phyloP scores from a whole-genome alignment of 73 alveolate genomes.

The Stentor coeruleus region DNA sequence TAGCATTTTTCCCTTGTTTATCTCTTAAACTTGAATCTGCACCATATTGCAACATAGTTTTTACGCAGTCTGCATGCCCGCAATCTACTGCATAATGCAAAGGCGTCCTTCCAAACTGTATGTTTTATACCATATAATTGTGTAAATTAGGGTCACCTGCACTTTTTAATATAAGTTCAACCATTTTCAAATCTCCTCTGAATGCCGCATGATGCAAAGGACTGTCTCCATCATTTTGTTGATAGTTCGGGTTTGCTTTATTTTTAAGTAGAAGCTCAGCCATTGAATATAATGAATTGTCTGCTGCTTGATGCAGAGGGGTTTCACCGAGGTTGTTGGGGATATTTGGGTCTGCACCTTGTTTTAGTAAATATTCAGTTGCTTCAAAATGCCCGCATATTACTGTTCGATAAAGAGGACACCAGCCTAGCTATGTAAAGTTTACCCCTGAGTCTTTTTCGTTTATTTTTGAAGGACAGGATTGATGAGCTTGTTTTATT shows the following conservation, averaged over 20 bases:
- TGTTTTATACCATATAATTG: slow-evolving; percentile 29
- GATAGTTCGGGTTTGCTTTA: slow-evolving; percentile 53
- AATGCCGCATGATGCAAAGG: slow-evolving; percentile 85
- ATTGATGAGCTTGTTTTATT: neutral
- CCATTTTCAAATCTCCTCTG: slow-evolving; percentile 68
- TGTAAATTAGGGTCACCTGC: slow-evolving; percentile 61
- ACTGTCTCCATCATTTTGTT: slow-evolving; percentile 63
- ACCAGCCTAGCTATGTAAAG: slow-evolving; percentile 43
- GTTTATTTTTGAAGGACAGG: slow-evolving; percentile 5
- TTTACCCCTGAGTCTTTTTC: slow-evolving; percentile 27
- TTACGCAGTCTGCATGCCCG: slow-evolving; percentile 56
- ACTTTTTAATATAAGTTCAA: slow-evolving; percentile 50
- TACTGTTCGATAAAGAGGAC: slow-evolving; percentile 67
- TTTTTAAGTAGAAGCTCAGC: slow-evolving; percentile 47
- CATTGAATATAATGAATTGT: slow-evolving; percentile 49
- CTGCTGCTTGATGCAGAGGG: slow-evolving; percentile 60
- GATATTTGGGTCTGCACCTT: slow-evolving; percentile 74
- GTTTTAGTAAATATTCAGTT: slow-evolving; percentile 51
- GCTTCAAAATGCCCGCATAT: slow-evolving; percentile 77
- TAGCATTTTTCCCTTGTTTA: slow-evolving; percentile 27
- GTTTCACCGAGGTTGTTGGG: slow-evolving; percentile 62
- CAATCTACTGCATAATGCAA: slow-evolving; percentile 63
- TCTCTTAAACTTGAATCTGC: slow-evolving; percentile 52
- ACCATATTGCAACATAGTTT: slow-evolving; percentile 48
- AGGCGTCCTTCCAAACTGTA: slow-evolving; percentile 58